These are phyloP conservation scores for Dryadomyces quercus-mongolicae DNA, from an alignment of 2,329 filamentous ascomycete species.

Conservation along the genomic window DNA sequence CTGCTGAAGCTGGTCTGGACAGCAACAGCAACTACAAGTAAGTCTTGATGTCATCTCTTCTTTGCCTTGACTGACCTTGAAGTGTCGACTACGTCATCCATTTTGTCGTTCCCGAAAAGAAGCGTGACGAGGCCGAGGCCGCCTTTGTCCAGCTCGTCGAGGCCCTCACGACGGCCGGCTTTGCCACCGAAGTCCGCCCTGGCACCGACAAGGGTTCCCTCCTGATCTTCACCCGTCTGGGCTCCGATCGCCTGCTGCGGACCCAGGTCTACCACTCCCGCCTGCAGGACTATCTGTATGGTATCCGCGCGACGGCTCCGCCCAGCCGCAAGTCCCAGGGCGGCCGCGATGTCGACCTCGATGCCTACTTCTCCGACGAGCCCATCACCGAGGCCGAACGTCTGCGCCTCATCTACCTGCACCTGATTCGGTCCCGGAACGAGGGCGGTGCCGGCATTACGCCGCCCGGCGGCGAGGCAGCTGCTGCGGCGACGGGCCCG, in stretches of 20 bases:
- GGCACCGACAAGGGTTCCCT: slow-evolving; percentile 58
- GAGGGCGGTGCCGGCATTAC: slow-evolving; percentile 65
- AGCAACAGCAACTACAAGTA: slow-evolving; percentile 18
- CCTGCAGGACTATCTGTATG: slow-evolving; percentile 88
- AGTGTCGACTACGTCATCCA: slow-evolving; percentile 83
- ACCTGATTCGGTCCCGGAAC: slow-evolving; percentile 61
- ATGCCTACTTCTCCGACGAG: slow-evolving; percentile 55
- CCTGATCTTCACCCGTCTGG: slow-evolving; percentile 71
- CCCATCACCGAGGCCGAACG: slow-evolving; percentile 81
- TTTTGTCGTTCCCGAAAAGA: slow-evolving; percentile 56
- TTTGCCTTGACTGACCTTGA: neutral
- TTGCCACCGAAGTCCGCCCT: slow-evolving; percentile 76
- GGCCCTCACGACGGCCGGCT: slow-evolving; percentile 64
- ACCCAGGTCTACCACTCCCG: slow-evolving; percentile 77
- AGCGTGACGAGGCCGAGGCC: slow-evolving; percentile 45
- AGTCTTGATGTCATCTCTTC: neutral
- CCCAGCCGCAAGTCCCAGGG: slow-evolving; percentile 27
- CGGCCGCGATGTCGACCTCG: slow-evolving; percentile 32
- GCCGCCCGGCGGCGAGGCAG: slow-evolving; percentile 29
- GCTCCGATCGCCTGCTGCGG: slow-evolving; percentile 61
- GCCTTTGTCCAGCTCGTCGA: slow-evolving; percentile 69
- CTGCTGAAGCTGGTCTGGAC: slow-evolving; percentile 8
- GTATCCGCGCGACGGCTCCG: slow-evolving; percentile 67
- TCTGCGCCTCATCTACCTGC: slow-evolving; percentile 73
- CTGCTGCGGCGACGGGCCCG: neutral